Evolutionary conservation across 2,329 filamentous ascomycete species (phyloP).

Genomic region (Hymenoscyphus salicellus): DNA sequence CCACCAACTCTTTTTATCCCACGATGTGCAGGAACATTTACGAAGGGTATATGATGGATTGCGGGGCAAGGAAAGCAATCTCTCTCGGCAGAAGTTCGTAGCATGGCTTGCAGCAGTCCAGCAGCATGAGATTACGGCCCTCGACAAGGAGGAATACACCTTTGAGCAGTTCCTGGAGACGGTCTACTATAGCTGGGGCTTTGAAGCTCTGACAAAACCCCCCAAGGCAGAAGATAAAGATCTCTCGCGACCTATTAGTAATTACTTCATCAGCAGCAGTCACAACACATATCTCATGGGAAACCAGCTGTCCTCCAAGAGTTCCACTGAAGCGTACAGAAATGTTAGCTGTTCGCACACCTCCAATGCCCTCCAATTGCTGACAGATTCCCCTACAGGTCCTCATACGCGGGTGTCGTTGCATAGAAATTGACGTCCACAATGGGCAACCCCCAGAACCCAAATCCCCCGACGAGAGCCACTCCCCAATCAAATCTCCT

Average conservation of each 20-base stretch:
- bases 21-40: conserved; percentile 49
- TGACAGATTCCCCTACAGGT: conserved; percentile 46
- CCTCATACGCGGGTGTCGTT: conserved; percentile 74
- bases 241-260: conserved; percentile 41
- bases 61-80: conserved; percentile 35
- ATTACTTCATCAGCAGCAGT: conserved; percentile 92
- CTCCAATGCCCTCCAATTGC: background rate
- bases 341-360: conserved; percentile 51
- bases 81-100: conserved; percentile 43
- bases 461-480: conserved; percentile 3
- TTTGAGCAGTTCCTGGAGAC: conserved; percentile 35
- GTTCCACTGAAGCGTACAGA: conserved; percentile 72
- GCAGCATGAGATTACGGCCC: conserved; percentile 27
- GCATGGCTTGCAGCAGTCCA: conserved; percentile 52
- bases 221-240: conserved; percentile 28
- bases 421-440: conserved; percentile 95
- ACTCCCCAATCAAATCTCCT: conserved; percentile 25
- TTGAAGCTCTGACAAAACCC: conserved; percentile 29
- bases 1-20: conserved; percentile 43
- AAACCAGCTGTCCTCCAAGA: conserved; percentile 76
- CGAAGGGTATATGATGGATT: conserved; percentile 47
- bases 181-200: conserved; percentile 30
- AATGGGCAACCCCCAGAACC: conserved; percentile 56
- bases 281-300: conserved; percentile 92
- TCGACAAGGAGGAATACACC: conserved; percentile 32